Evolutionary conservation across 345 rosid genomes (phyloP).

Genomic region (Hevea brasiliensis): DNA sequence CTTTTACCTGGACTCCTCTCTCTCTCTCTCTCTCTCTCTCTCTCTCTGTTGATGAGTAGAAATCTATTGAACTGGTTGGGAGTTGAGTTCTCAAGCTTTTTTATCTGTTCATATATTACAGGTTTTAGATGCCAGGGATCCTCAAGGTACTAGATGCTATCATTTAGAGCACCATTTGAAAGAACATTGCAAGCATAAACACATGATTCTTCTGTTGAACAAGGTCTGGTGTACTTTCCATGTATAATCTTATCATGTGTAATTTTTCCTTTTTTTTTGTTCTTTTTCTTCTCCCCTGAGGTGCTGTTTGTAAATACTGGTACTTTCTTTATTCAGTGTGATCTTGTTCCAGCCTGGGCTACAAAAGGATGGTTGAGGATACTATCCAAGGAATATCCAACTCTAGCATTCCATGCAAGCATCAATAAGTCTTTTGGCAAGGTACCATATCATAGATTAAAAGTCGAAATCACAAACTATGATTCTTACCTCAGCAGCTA

Average conservation of each 20-base stretch:
- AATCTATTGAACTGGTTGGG: neutral
- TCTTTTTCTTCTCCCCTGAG: neutral
- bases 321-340: conserved; percentile 53
- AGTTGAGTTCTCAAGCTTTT: neutral
- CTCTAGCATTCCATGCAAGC: conserved; percentile 96
- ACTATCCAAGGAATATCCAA: conserved; percentile 88
- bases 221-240: conserved; percentile 48
- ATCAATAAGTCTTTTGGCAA: conserved; percentile 89
- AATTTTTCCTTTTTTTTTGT: neutral
- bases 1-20: neutral
- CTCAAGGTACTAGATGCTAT: conserved; percentile 86
- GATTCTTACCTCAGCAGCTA: no score
- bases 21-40: neutral
- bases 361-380: conserved; percentile 90
- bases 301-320: conserved; percentile 11
- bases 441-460: conserved; percentile 35
- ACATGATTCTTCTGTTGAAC: conserved; percentile 86
- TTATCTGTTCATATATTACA: conserved; percentile 19
- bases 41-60: neutral
- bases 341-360: conserved; percentile 96
- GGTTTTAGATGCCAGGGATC: conserved; percentile 99
- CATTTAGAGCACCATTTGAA: conserved; percentile 84
- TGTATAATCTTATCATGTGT: neutral
- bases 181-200: conserved; percentile 90
- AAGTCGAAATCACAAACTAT: no score